Percentiles rank a stretch among this genome's conserved stretches.
phyloP scores from a whole-genome alignment of 306 rosid species.

The Quercus glauca region DNA sequence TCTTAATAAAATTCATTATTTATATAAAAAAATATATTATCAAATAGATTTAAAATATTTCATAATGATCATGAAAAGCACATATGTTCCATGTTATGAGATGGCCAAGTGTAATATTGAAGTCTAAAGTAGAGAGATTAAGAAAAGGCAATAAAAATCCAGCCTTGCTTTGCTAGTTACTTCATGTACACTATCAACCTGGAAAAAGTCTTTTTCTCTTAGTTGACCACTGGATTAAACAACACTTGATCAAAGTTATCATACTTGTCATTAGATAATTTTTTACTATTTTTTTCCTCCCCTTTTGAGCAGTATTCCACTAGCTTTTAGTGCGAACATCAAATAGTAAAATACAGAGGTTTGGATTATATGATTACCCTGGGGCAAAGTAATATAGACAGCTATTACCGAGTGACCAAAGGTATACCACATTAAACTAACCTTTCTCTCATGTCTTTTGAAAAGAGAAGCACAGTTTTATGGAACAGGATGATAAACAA shows the following conservation, averaged over 20 bases:
- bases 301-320: no score
- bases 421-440: neutral
- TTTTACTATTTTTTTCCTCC: no score
- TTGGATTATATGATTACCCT: no score
- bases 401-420: neutral
- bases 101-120: neutral
- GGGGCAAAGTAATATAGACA: no score
- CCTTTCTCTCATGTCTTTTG: neutral
- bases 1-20: no score
- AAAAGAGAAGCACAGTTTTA: neutral
- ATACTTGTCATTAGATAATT: no score
- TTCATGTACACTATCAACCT: neutral
- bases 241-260: neutral
- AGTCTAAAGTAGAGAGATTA: neutral
- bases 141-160: neutral
- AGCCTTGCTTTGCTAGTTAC: neutral
- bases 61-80: neutral
- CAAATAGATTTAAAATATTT: neutral
- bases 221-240: neutral
- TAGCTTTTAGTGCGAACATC: no score
- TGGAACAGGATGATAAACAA: neutral
- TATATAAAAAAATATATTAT: neutral
- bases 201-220: neutral
- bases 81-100: neutral
- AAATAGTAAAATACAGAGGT: no score